Evolutionary conservation across 2,329 filamentous ascomycete genomes (phyloP), one percentile per base, ranked within the genome.

Genomic region (Cladophialophora psammophila): DNA sequence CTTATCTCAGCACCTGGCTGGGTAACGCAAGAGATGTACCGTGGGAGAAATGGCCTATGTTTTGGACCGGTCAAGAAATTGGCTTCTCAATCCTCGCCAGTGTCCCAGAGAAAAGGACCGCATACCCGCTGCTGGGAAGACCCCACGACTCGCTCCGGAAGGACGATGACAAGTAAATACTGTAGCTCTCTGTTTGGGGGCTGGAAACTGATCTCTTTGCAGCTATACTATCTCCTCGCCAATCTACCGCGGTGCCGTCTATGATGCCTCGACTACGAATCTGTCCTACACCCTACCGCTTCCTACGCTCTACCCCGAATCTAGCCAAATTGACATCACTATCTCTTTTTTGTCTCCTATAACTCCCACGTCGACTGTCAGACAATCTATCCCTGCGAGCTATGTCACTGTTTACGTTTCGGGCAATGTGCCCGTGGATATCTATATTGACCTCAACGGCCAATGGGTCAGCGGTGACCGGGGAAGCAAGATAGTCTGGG

Each of bases 21-120:
- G 73, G 84, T 56, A 85, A 86, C 77, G 91, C 92, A 48, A 85
- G 93, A 72, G 86, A 90, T 64, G 84, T 85, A 54, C 93, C 93
- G 1, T 96, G 92, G 92, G 85, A 88, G 62, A 86, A 87, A 79
- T 96, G 93, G 93, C 93, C 93, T 31, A 94, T 94, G 77, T 93
- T 94, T 77, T 94, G 89, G 84, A 91, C 90, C 6, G 91, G 91
- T 38, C 83, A 88, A 74, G 84, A 90, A 80, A 78, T 91, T 64
- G 89, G 89, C 52, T 85, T 91, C 70, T 85, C 86, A 6, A 78
- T 91, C 58, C 81, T 91, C 67, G 88, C 87, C 45, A 84, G 86
- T 31, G 80, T 90, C 12, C 86, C 88, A 2, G 83, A 85, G 38
- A 82, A 86, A n/a, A 82, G 82, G 59, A 82, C 82, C 34, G 85